Evolutionary conservation across 2,329 filamentous ascomycete species (phyloP), one percentile per base, ranked within the genome.

Genomic region (Aspergillus uvarum): DNA sequence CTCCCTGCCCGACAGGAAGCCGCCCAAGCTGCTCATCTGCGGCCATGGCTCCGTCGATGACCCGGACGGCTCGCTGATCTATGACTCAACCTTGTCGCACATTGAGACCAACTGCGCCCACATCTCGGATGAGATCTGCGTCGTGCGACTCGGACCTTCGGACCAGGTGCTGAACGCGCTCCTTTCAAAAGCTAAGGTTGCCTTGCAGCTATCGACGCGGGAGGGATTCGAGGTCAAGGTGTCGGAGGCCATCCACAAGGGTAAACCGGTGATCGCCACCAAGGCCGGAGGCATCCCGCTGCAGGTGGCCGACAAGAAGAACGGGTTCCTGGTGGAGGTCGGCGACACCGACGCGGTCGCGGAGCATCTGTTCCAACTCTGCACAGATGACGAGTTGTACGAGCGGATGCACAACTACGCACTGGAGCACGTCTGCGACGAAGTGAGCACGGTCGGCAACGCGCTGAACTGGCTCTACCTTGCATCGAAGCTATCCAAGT

Each of bases 201-300:
- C 88, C 0, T 82, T 95, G 7, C 91, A 95, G 74, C 85, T 95
- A 5, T 93, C 89, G 2, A 92, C 88, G 0, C 85, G 89, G 38
- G 91, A 95, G 72, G 90, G 91, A 0, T 95, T 95, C 67, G 91
- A 95, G 75, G 88, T 95, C 67, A 95, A 95, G 76, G 90, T 95
- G 5, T 92, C 89, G 0, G 91, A 95, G 75, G 90, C 89, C 1
- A 81, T 94, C 22, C 90, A 93, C 70, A 91, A 92, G 49, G 90
- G 90, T 14, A 85, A 89, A 2, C 91, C 91, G 1, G 84, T 92
- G 68, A 91, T 95, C 63, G 89, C 88, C 3, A 91, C 89, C 1
- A 81, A 82, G 21, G 87, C 88, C 1, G 91, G 91, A n/a, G 91
- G 91, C 11, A 93, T 95, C 56, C 90, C 90, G 1, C 80, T 94